Evolutionary conservation across 345 rosid species (phyloP).

Genomic region (Sisymbrium irio): DNA sequence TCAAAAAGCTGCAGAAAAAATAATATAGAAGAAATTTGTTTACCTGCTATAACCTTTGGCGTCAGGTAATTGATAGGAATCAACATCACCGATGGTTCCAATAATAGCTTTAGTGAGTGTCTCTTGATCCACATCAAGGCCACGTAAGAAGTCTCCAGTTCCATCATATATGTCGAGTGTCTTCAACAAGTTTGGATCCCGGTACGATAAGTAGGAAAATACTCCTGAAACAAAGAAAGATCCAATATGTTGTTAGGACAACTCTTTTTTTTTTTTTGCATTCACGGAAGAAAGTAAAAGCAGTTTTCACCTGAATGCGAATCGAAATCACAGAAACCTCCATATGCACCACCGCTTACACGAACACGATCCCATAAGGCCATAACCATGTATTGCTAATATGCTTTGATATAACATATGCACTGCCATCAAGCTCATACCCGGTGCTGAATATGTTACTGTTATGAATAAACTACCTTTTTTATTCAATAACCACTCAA

Average conservation of each 20-base stretch:
- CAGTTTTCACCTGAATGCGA: slow-evolving; percentile 71
- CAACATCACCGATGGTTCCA: slow-evolving; percentile 93
- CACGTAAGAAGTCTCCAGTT: slow-evolving; percentile 80
- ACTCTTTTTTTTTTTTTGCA: background rate
- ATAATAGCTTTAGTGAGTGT: slow-evolving; percentile 88
- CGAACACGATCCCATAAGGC: slow-evolving; percentile 99
- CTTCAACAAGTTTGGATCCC: slow-evolving; percentile 90
- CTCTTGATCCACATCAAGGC: slow-evolving; percentile 79
- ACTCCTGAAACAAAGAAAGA: slow-evolving; percentile 50
- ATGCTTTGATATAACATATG: slow-evolving; percentile 86
- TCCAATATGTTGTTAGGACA: background rate
- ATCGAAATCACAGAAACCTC: slow-evolving; percentile 94
- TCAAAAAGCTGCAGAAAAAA: background rate
- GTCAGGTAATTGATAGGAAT: slow-evolving; percentile 94
- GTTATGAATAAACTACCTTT: no score
- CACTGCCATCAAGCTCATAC: slow-evolving; percentile 81
- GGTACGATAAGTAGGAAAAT: slow-evolving; percentile 81
- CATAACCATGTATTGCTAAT: slow-evolving; percentile 91
- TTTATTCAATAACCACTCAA: no score
- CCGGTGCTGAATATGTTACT: slow-evolving; percentile 74
- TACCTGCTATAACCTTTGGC: slow-evolving; percentile 99
- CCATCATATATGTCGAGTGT: slow-evolving; percentile 85
- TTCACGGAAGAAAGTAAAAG: background rate
- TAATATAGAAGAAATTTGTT: background rate
- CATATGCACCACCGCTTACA: slow-evolving; percentile 98